These are phyloP conservation scores for Phylloporus arenicola DNA, from an alignment of 768 basidiomycete genomes.

Conservation along the genomic window DNA sequence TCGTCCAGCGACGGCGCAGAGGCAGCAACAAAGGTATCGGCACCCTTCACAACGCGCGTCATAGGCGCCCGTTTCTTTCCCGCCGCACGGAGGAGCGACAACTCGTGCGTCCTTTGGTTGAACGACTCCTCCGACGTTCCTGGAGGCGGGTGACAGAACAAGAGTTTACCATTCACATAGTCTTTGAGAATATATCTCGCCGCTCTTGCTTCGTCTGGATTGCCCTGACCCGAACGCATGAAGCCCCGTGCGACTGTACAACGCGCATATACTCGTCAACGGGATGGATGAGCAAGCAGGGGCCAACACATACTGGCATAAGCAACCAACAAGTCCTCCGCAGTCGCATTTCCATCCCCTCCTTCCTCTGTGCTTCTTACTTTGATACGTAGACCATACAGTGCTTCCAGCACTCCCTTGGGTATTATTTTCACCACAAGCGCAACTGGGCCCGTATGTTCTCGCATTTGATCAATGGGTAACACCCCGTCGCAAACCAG, in stretches of 20 bases:
- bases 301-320: constrained; percentile 76
- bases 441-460: constrained; percentile 80
- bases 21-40: constrained; percentile 70
- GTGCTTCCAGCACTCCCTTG: constrained; percentile 77
- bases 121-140: constrained; percentile 58
- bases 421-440: constrained; percentile 78
- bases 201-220: constrained; percentile 93
- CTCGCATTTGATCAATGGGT: constrained; percentile 95
- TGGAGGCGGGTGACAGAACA: constrained; percentile 90
- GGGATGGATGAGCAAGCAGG: not conserved
- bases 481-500: constrained; percentile 95
- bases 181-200: constrained; percentile 93
- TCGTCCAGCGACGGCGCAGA: not conserved
- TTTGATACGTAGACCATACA: constrained; percentile 79
- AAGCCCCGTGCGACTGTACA: constrained; percentile 84
- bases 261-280: constrained; percentile 13
- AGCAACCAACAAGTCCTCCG: constrained; percentile 77
- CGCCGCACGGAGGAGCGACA: constrained; percentile 50
- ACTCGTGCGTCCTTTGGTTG: constrained; percentile 64
- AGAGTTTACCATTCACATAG: constrained; percentile 89
- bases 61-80: constrained; percentile 88
- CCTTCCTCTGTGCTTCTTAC: constrained; percentile 69
- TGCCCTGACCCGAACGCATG: constrained; percentile 89
- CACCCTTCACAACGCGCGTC: constrained; percentile 78
- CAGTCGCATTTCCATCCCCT: constrained; percentile 67